phyloP scores from a whole-genome alignment of 345 rosid genomes.

The Citropsis articulata region DNA sequence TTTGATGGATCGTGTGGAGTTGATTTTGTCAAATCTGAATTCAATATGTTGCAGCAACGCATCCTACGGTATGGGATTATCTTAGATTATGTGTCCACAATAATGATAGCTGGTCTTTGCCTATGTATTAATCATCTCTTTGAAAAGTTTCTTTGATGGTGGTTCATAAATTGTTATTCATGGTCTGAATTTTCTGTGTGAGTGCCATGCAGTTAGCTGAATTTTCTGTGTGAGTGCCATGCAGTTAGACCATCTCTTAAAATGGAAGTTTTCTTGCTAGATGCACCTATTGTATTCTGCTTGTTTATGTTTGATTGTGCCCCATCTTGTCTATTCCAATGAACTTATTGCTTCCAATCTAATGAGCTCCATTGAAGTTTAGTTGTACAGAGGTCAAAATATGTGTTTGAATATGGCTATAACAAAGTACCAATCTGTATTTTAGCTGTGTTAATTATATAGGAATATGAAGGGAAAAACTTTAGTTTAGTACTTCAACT shows the following conservation, averaged over 20 bases:
- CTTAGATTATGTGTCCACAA: too few species aligned
- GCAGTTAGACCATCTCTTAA: not conserved
- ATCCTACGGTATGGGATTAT: not conserved
- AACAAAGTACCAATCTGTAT: not conserved
- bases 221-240: too few species aligned
- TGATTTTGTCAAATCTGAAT: not conserved
- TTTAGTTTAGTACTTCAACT: not conserved
- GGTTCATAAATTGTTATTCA: not conserved
- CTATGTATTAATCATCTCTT: too few species aligned
- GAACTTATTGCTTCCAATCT: too few species aligned
- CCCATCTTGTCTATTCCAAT: too few species aligned
- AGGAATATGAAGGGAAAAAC: not conserved
- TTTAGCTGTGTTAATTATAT: not conserved
- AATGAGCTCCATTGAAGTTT: too few species aligned
- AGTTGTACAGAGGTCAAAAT: too few species aligned
- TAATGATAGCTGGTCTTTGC: not conserved
- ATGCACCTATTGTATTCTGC: too few species aligned
- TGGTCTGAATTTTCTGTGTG: not conserved
- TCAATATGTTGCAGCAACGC: not conserved
- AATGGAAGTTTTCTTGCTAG: not conserved
- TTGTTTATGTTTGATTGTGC: too few species aligned
- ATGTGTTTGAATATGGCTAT: too few species aligned
- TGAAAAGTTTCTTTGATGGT: not conserved
- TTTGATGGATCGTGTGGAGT: not conserved
- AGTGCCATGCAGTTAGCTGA: too few species aligned